Conservation (phyloP, 116 monocot genomes). For the Phalaenopsis hybrid region DNA sequence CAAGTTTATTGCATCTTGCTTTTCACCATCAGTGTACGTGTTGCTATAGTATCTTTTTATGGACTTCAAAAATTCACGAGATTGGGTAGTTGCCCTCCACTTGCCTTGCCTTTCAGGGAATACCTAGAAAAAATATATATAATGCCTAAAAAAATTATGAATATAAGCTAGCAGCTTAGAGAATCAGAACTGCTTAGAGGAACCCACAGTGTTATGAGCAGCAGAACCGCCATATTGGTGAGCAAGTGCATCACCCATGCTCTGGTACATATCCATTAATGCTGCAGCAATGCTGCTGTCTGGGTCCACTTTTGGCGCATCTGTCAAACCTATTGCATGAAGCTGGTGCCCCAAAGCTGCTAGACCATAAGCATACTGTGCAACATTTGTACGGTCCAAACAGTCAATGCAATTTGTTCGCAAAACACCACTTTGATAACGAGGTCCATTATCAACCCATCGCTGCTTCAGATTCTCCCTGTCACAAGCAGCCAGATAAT, state of each 20-base stretch:
- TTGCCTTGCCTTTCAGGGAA: slow-evolving; percentile 99
- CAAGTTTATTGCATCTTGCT: slow-evolving; percentile 99
- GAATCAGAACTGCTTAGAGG: background rate
- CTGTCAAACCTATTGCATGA: slow-evolving; percentile 84
- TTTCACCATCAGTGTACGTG: slow-evolving; percentile 98
- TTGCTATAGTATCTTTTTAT: slow-evolving; percentile 98
- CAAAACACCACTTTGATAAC: slow-evolving; percentile 83
- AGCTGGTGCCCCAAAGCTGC: slow-evolving; percentile 94
- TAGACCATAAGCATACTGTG: slow-evolving; percentile 98
- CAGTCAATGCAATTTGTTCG: slow-evolving; percentile 99
- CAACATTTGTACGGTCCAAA: slow-evolving; percentile 97
- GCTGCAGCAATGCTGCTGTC: slow-evolving; percentile 89
- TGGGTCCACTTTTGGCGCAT: slow-evolving; percentile 66
- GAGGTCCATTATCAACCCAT: slow-evolving; percentile 22
- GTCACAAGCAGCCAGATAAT: slow-evolving; percentile 16
- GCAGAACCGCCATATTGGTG: slow-evolving; percentile 99
- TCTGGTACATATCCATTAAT: slow-evolving; percentile 92
- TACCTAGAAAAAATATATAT: slow-evolving; percentile 46
- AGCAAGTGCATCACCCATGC: slow-evolving; percentile 98
- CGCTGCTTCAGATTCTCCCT: slow-evolving; percentile 18
- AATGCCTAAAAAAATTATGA: background rate
- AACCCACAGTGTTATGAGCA: slow-evolving; percentile 75
- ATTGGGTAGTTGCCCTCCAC: slow-evolving; percentile 98
- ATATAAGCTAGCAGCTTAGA: background rate
- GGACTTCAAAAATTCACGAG: slow-evolving; percentile 93